phyloP scores from a whole-genome alignment of 2,329 filamentous ascomycete genomes.

The Cladophialophora immunda region DNA sequence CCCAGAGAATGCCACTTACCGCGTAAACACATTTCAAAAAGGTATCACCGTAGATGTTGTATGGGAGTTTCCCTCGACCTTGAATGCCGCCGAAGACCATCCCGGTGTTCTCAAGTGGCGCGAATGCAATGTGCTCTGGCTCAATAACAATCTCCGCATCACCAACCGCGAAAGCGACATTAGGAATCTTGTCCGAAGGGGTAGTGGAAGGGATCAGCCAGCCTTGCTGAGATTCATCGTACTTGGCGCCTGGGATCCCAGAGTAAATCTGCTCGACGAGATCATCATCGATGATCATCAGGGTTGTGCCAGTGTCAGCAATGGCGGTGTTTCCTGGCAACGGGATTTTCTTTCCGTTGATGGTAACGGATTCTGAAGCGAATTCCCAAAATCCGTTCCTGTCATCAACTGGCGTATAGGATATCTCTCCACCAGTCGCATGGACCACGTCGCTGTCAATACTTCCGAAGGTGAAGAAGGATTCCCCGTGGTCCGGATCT shows the following conservation, averaged over 20 bases:
- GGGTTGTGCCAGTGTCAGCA: slow-evolving; percentile 75
- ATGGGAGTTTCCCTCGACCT: slow-evolving; percentile 63
- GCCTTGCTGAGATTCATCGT: slow-evolving; percentile 66
- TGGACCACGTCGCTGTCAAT: slow-evolving; percentile 71
- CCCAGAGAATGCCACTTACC: slow-evolving; percentile 50
- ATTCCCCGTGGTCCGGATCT: slow-evolving; percentile 56
- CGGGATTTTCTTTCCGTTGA: slow-evolving; percentile 64
- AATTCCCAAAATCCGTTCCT: slow-evolving; percentile 75
- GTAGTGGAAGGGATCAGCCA: slow-evolving; percentile 69
- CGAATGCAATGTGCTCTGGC: slow-evolving; percentile 70
- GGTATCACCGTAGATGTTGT: slow-evolving; percentile 71
- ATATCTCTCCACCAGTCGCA: slow-evolving; percentile 62
- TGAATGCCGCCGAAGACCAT: slow-evolving; percentile 72
- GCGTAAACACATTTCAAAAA: slow-evolving; percentile 73
- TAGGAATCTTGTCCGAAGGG: slow-evolving; percentile 63
- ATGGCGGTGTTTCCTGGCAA: slow-evolving; percentile 70
- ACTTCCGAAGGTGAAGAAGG: slow-evolving; percentile 77
- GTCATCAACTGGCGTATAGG: slow-evolving; percentile 70
- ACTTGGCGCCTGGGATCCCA: slow-evolving; percentile 68
- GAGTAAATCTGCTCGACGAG: slow-evolving; percentile 70
- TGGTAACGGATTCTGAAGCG: slow-evolving; percentile 62
- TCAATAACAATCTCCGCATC: slow-evolving; percentile 67
- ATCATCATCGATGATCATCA: slow-evolving; percentile 70
- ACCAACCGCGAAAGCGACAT: slow-evolving; percentile 70
- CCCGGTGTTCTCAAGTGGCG: slow-evolving; percentile 54